Conservation (phyloP, 805 yeast species). For the Wickerhamomyces pijperi region DNA sequence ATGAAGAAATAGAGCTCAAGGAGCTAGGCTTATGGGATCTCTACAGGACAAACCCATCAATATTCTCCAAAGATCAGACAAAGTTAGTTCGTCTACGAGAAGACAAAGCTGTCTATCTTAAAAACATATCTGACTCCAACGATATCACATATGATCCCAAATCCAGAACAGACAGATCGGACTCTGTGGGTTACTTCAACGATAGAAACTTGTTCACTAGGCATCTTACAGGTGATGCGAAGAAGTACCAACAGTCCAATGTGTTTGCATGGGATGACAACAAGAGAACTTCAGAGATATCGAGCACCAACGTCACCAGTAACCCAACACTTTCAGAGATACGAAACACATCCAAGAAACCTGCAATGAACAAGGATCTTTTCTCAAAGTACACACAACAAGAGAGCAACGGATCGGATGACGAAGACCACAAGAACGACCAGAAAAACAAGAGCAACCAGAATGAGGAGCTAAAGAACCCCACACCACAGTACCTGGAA, state of each 20-base stretch:
- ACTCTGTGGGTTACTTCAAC: slow-evolving; percentile 22
- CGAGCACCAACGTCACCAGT: slow-evolving; percentile 24
- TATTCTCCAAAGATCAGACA: slow-evolving; percentile 22
- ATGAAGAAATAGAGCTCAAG: slow-evolving; percentile 30
- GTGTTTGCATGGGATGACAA: slow-evolving; percentile 37
- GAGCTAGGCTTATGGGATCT: slow-evolving; percentile 26
- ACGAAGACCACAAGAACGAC: slow-evolving; percentile 25
- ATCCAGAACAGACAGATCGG: slow-evolving; percentile 29
- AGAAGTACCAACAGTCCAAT: slow-evolving; percentile 36
- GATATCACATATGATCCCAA: slow-evolving; percentile 43
- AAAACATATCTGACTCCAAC: slow-evolving; percentile 29
- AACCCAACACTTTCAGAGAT: slow-evolving; percentile 36
- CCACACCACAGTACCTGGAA: slow-evolving; percentile 22
- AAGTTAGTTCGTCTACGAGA: slow-evolving; percentile 51
- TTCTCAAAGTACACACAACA: slow-evolving; percentile 19
- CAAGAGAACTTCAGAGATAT: slow-evolving; percentile 17
- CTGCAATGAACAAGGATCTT: slow-evolving; percentile 22
- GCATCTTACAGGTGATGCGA: slow-evolving; percentile 45
- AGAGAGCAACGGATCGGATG: too few species aligned
- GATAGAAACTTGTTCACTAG: slow-evolving; percentile 39
- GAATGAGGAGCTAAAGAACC: slow-evolving; percentile 8
- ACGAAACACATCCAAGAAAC: slow-evolving; percentile 19
- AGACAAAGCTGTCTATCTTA: slow-evolving; percentile 64
- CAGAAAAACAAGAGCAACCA: slow-evolving; percentile 5
- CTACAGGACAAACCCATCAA: neutral